Base-by-base conservation (phyloP, 371 early-diverging fungal species). In the Mucor sp. region DNA sequence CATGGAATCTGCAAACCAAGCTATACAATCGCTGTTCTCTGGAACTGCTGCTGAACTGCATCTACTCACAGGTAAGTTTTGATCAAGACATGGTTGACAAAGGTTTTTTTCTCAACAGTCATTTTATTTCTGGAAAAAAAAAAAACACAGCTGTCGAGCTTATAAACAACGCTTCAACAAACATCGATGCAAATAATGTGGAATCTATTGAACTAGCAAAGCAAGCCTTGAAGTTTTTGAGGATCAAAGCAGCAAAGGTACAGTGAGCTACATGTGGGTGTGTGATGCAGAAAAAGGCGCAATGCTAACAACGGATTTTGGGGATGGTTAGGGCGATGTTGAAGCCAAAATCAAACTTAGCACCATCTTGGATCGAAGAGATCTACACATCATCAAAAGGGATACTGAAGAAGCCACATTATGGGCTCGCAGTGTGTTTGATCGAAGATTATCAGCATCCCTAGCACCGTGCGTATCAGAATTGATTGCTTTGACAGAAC, bases 291-390 rank as follows among this genome's bases (percentile, higher is more conserved):
- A 48, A n/a, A 28, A 48, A n/a, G 21, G 14, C 48, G 25, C 14
- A 32, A 56, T 50, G 62, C 47, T 47, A 43, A 55, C 21, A 17
- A 44, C 44, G 15, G 43, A n/a, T n/a, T n/a, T n/a, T n/a, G n/a
- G 12, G 27, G 32, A 15, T 27, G 48, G 60, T 15, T 63, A 82
- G 82, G 82, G 79, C 27, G 76, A 82, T 63, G 63, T 82, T 12
- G 82, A 82, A 58, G 82, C 82, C 30, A 82, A 82, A 53, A 71
- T 79, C 33, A 82, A 82, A 69, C 58, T 82, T 12, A 76, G 76
- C 53, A 82, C 79, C 0, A 68, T 79, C 3, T 62, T 82, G n/a
- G 69, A 73, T 25, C 66, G 64, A 35, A 21, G 44, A 53, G 47
- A 58, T 9, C 9, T 15, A 6, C 35, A 35, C 0, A n/a, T 48